Evolutionary conservation across 768 basidiomycete genomes (phyloP).

Genomic region (Hortiboletus campestris): DNA sequence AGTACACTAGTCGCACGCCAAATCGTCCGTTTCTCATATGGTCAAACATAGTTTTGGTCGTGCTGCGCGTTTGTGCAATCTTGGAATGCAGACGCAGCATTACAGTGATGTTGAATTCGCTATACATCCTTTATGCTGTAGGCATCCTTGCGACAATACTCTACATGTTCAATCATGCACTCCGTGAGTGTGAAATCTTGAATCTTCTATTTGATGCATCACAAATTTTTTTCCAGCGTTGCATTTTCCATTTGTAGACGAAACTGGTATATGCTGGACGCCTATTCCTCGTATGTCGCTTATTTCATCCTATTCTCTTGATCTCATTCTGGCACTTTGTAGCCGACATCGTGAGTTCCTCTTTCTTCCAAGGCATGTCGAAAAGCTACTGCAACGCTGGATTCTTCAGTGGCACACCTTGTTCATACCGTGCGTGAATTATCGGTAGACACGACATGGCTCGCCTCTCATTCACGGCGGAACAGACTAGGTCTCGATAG

Average conservation of each 20-base stretch:
- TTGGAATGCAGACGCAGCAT: constrained; percentile 9
- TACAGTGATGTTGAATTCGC: not conserved
- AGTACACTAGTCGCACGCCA: not conserved
- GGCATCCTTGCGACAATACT: not conserved
- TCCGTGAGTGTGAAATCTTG: not conserved
- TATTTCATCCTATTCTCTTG: not conserved
- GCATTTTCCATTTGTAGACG: not conserved
- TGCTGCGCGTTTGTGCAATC: constrained; percentile 26
- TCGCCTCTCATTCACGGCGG: not conserved
- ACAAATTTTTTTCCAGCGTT: not conserved
- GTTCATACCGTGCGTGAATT: constrained; percentile 12
- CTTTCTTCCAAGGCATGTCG: not conserved
- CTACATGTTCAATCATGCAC: not conserved
- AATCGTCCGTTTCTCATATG: not conserved
- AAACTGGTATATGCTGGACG: constrained; percentile 11
- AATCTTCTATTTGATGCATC: not conserved
- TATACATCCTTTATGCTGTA: constrained; percentile 13
- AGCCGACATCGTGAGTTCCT: constrained; percentile 11
- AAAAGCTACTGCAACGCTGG: not conserved
- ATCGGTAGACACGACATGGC: not conserved
- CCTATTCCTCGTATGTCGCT: constrained; percentile 10
- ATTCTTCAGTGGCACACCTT: constrained; percentile 16
- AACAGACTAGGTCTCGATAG: constrained; percentile 21
- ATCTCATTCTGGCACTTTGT: not conserved
- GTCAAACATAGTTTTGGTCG: constrained; percentile 18